These are phyloP conservation scores for Diplodia mutila DNA, from an alignment of 2,329 filamentous ascomycete genomes.

Conservation along the genomic window DNA sequence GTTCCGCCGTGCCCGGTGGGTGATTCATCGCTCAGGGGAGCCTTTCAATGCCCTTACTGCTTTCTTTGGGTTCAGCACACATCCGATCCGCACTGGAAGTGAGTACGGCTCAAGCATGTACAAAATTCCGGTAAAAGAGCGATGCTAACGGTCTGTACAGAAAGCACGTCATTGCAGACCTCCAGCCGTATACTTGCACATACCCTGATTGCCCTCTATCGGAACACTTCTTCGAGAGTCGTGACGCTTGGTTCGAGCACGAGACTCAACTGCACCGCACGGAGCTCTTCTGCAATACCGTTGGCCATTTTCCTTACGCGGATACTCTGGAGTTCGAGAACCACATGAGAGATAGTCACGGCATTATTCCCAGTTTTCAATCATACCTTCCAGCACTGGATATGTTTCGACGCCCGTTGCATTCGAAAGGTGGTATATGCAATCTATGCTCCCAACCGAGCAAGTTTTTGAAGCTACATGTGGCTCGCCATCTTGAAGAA, in stretches of 20 bases:
- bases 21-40: too few species aligned
- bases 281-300: conserved; percentile 26
- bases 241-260: conserved; percentile 27
- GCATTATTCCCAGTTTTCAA: neutral
- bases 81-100: neutral
- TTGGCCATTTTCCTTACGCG: conserved; percentile 12
- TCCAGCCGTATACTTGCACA: conserved; percentile 28
- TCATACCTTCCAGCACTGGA: neutral
- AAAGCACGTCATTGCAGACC: conserved; percentile 27
- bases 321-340: neutral
- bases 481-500: conserved; percentile 28
- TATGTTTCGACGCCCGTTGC: conserved; percentile 7
- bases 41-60: too few species aligned
- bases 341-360: conserved; percentile 26
- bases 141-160: neutral
- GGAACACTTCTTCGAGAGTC: conserved; percentile 24
- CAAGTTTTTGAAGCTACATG: conserved; percentile 24
- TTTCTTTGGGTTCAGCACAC: too few species aligned
- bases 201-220: conserved; percentile 24
- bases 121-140: too few species aligned
- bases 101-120: too few species aligned
- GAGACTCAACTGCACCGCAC: conserved; percentile 26
- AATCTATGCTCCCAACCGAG: conserved; percentile 24
- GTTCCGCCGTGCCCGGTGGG: too few species aligned
- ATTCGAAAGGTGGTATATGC: conserved; percentile 10